Conservation (phyloP, 2,329 filamentous ascomycete species). For the Plenodomus biglobosus region DNA sequence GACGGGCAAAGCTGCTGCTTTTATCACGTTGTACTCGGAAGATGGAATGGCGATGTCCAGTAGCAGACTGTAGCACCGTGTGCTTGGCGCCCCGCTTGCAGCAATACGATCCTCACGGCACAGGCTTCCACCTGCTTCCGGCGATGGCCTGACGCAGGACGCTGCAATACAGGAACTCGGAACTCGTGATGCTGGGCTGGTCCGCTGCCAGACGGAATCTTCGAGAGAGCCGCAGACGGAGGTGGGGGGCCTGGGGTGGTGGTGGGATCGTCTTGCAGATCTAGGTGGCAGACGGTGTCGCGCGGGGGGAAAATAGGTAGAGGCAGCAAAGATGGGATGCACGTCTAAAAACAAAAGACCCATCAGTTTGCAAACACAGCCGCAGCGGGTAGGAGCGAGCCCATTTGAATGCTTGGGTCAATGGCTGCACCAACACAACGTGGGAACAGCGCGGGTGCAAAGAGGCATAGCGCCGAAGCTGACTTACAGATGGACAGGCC, state of each 20-base stretch:
- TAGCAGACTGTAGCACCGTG: conserved; percentile 7
- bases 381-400: conserved; percentile 17
- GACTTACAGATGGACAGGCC: conserved; percentile 19
- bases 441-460: conserved; percentile 17
- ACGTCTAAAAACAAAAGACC: conserved; percentile 28
- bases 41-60: conserved; percentile 13
- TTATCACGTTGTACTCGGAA: no score
- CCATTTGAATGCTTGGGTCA: conserved; percentile 17
- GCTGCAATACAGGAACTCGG: neutral
- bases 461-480: conserved; percentile 19
- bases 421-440: conserved; percentile 14
- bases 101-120: conserved; percentile 17
- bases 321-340: no score
- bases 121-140: conserved; percentile 29
- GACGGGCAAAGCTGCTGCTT: conserved; percentile 13
- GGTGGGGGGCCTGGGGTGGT: neutral
- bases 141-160: conserved; percentile 24
- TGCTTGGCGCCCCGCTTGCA: conserved; percentile 32
- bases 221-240: conserved; percentile 1
- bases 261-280: no score
- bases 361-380: conserved; percentile 18
- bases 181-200: conserved; percentile 22
- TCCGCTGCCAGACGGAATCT: conserved; percentile 13
- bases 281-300: no score
- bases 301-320: no score